Conservation (phyloP, 257 asterid species). For the Plantago major region DNA sequence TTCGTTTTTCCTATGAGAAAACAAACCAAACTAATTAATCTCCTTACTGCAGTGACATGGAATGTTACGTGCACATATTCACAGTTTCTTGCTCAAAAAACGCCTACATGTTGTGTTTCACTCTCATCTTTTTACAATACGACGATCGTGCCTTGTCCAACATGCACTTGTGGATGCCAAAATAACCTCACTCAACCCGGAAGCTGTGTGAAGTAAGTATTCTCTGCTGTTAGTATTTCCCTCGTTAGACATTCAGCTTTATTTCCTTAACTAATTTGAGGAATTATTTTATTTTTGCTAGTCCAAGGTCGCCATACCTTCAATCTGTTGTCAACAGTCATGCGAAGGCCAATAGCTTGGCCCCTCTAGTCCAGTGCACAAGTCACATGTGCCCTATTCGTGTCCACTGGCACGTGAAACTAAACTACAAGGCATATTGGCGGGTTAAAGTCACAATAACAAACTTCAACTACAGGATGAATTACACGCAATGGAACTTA, state of each 20-base stretch:
- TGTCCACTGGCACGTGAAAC: slow-evolving; percentile 86
- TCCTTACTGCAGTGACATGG: slow-evolving; percentile 44
- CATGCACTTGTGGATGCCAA: slow-evolving; percentile 48
- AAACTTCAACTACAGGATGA: slow-evolving; percentile 76
- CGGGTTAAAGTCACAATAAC: slow-evolving; percentile 77
- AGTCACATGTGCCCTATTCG: slow-evolving; percentile 88
- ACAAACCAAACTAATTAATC: not conserved
- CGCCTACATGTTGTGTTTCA: slow-evolving; percentile 52
- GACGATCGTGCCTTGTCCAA: slow-evolving; percentile 53
- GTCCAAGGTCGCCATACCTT: slow-evolving; percentile 63
- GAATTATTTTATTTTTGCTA: slow-evolving; percentile 20
- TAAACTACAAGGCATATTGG: slow-evolving; percentile 83
- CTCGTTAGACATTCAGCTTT: not conserved
- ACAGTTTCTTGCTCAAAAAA: slow-evolving; percentile 39
- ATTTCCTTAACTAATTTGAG: not conserved
- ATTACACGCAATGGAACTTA: slow-evolving; percentile 74
- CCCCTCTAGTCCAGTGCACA: slow-evolving; percentile 83
- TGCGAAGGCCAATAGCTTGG: slow-evolving; percentile 36
- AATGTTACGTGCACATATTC: slow-evolving; percentile 49
- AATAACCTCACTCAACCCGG: slow-evolving; percentile 44
- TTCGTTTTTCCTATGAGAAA: too few relatives aligned
- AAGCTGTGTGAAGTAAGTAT: slow-evolving; percentile 48
- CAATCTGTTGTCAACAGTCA: slow-evolving; percentile 68
- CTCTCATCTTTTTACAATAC: slow-evolving; percentile 46
- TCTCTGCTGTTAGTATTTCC: slow-evolving; percentile 5